Base-by-base conservation (phyloP, 257 asterid genomes). In the Prunella vulgaris region DNA sequence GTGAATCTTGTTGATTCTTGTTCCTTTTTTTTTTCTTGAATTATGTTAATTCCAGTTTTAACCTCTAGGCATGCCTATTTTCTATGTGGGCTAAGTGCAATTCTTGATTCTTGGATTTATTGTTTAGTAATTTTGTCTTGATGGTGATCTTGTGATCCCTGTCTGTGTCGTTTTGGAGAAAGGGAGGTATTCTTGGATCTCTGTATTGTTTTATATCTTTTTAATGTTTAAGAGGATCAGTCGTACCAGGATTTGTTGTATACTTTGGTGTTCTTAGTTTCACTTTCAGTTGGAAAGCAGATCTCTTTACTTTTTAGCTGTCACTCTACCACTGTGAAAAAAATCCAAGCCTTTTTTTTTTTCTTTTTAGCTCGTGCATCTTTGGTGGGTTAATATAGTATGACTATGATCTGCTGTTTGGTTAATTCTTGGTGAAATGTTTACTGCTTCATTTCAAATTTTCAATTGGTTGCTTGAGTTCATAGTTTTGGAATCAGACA, bases 201-300 rank as follows among this genome's bases (percentile, higher is more conserved):
- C 61, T 49, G 40, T 57, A 35, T 56, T 0, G 2, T 66, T 4
- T 61, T 60, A 21, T 60, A 61, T 53, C 32, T 10, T 69, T 64
- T 64, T 73, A 65, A 70, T 64, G 69, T 38, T 71, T 30, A 71
- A 77, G 56, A 71, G 77, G 76, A 42, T n/a, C n/a, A n/a, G n/a
- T n/a, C n/a, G n/a, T n/a, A n/a, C n/a, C n/a, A n/a, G n/a, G n/a
- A n/a, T 61, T 38, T 75, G 59, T 51, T 68, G 65, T 74, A 51
- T 68, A 44, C 57, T 58, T 62, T 25, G 27, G 12, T 32, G 46
- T 60, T 54, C 53, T 68, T 64, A 53, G 60, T 69, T 75, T 30
- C 4, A 63, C 30, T 0, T 30, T 58, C 0, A 0, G 42, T 21
- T 33, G 51, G 46, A 60, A 22, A 68, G 42, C 53, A 12, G 25